Conservation (phyloP, 108 stramenopile genomes). For the Craspedostauros australis region DNA sequence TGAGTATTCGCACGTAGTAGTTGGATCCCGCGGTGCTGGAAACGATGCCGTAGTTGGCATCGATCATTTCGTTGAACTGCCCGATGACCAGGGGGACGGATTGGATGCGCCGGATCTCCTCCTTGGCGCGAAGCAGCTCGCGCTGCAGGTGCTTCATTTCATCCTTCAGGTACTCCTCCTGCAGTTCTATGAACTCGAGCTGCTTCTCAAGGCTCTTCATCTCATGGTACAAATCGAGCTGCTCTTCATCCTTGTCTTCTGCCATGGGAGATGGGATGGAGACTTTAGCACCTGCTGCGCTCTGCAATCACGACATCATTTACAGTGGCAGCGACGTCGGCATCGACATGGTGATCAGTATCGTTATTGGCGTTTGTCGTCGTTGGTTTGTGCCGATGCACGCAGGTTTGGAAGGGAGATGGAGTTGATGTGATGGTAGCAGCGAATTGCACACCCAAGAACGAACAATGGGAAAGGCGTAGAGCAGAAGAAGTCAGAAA, state of each 20-base stretch:
- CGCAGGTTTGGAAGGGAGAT: no score
- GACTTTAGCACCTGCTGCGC: no score
- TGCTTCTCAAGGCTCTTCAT: slow-evolving; percentile 84
- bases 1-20: slow-evolving; percentile 96
- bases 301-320: no score
- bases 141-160: slow-evolving; percentile 99
- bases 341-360: no score
- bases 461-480: no score
- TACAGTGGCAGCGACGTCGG: no score
- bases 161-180: slow-evolving; percentile 99
- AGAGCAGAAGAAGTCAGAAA: no score
- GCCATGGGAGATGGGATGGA: background rate
- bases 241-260: slow-evolving; percentile 8
- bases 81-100: slow-evolving; percentile 98
- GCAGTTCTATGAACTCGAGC: slow-evolving; percentile 92
- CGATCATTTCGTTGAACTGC: slow-evolving; percentile 99
- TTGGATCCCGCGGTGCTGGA: slow-evolving; percentile 92
- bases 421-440: no score
- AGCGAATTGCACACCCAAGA: no score
- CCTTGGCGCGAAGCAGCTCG: slow-evolving; percentile 95
- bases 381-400: no score
- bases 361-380: no score
- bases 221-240: slow-evolving; percentile 74
- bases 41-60: slow-evolving; percentile 97
- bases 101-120: slow-evolving; percentile 98